Conservation (phyloP, 257 asterid species). For the Solanum neorickii region DNA sequence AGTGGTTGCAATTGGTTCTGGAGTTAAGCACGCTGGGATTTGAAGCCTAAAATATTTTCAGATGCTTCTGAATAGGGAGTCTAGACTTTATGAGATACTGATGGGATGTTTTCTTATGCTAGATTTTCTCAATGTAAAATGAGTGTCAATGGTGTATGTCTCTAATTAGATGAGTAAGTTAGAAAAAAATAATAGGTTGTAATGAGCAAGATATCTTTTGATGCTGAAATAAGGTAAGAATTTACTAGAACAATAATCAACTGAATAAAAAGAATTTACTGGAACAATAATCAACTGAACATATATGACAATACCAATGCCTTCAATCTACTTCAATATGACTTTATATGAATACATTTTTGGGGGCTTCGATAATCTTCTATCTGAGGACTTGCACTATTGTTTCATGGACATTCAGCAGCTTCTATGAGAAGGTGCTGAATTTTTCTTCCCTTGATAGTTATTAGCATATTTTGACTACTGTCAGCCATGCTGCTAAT, state of each 20-base stretch:
- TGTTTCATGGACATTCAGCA: too few species aligned
- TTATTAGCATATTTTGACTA: too few species aligned
- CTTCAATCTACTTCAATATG: too few species aligned
- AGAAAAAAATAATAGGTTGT: not conserved
- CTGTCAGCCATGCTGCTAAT: too few species aligned
- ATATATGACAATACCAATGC: too few species aligned
- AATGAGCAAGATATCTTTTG: not conserved
- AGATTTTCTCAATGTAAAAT: not conserved
- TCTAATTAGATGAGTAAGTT: not conserved
- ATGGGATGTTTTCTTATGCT: not conserved
- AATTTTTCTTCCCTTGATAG: too few species aligned
- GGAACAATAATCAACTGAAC: too few species aligned
- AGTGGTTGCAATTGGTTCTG: not conserved
- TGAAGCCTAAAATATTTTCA: not conserved
- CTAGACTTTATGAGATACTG: not conserved
- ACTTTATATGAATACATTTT: too few species aligned
- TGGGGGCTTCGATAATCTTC: too few species aligned
- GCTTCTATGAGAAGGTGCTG: too few species aligned
- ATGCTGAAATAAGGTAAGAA: not conserved
- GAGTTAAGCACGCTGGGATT: not conserved
- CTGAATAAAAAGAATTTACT: too few species aligned
- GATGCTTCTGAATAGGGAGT: not conserved
- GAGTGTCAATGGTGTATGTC: not conserved
- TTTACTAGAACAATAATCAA: not conserved
- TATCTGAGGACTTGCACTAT: too few species aligned